A percentile compares a stretch with the other conserved stretches of the same genome.
These are phyloP conservation scores for Cladobotryum protrusum DNA, from an alignment of 2,329 filamentous ascomycete genomes.

Conservation along the genomic window DNA sequence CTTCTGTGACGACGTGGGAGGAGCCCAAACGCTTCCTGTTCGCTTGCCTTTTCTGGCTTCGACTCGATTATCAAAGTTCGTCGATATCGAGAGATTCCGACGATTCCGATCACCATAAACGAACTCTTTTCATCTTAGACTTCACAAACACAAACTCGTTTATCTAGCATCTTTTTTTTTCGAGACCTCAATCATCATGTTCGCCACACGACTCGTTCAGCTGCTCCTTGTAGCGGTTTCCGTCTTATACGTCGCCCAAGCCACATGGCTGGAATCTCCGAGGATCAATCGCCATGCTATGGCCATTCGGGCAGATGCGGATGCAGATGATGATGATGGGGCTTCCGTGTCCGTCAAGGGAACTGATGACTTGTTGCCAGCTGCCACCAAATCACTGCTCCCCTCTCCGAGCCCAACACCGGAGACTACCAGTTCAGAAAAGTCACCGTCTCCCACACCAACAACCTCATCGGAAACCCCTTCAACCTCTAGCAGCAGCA, in stretches of 20 bases:
- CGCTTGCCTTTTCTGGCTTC: constrained; percentile 1
- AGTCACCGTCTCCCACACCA: background rate
- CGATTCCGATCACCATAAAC: background rate
- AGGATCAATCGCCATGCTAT: constrained; percentile 12
- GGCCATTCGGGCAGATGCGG: background rate
- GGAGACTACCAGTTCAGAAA: background rate
- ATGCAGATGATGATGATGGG: background rate
- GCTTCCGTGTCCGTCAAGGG: background rate
- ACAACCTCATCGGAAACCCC: background rate
- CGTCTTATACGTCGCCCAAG: constrained; percentile 41
- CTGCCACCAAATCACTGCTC: background rate
- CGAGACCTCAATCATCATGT: constrained; percentile 41
- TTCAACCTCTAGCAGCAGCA: background rate
- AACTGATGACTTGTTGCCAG: background rate
- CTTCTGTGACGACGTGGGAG: background rate
- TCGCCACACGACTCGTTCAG: constrained; percentile 38
- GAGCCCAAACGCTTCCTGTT: background rate
- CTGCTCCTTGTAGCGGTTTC: constrained; percentile 45
- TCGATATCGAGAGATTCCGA: constrained; percentile 2
- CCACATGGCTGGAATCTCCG: constrained; percentile 24
- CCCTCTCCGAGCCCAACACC: background rate
- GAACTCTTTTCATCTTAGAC: too few relatives aligned
- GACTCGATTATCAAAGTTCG: constrained; percentile 1
- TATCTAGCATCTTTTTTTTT: too few relatives aligned
- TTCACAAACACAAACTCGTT: too few relatives aligned